Conservation (phyloP, 2,329 filamentous ascomycete species). For the Dothistroma pini region DNA sequence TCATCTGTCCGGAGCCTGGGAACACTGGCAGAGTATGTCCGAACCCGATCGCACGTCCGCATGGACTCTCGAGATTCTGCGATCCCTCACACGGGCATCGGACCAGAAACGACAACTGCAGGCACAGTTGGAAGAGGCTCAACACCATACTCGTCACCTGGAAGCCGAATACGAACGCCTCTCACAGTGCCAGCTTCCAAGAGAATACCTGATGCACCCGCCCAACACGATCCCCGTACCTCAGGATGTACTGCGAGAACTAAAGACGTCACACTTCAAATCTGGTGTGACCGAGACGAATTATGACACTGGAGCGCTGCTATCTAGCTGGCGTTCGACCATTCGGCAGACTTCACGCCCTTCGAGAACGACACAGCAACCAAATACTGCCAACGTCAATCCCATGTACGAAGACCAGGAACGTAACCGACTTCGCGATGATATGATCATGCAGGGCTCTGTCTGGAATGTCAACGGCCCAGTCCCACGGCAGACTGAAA, state of each 20-base stretch:
- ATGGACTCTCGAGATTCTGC: conserved; percentile 47
- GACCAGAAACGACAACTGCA: conserved; percentile 38
- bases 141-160: conserved; percentile 43
- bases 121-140: conserved; percentile 39
- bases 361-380: conserved; percentile 9
- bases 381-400: neutral
- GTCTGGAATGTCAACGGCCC: conserved; percentile 28
- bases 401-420: conserved; percentile 9
- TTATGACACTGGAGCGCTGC: conserved; percentile 30
- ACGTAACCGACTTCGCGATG: conserved; percentile 13
- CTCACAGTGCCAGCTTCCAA: conserved; percentile 33
- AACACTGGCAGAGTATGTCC: conserved; percentile 68
- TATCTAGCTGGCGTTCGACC: conserved; percentile 29
- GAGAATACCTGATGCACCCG: conserved; percentile 33
- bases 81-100: conserved; percentile 42
- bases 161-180: conserved; percentile 35
- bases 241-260: conserved; percentile 37
- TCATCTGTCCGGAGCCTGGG: conserved; percentile 73
- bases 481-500: conserved; percentile 15
- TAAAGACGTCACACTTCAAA: conserved; percentile 14
- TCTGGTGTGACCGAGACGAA: conserved; percentile 21
- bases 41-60: conserved; percentile 42
- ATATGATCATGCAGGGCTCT: conserved; percentile 30
- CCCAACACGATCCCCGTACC: conserved; percentile 38
- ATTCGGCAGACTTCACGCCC: conserved; percentile 25